Conservation (phyloP, 176 grass and related monocot genomes). For the Triticum dicoccoides region DNA sequence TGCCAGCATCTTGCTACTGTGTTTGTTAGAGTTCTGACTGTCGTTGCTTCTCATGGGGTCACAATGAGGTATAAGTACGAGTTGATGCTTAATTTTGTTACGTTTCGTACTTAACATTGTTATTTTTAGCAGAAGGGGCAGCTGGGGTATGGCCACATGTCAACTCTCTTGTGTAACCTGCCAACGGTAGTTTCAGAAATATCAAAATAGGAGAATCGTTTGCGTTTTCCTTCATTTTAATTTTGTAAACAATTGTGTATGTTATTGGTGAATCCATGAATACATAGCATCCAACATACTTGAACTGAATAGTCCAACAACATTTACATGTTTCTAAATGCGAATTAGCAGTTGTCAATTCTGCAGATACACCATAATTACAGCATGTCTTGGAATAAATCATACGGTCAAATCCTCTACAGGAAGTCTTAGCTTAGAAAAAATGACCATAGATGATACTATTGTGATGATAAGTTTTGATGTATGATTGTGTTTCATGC, state of each 20-base stretch:
- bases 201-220: slow-evolving; percentile 54
- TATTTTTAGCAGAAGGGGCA: slow-evolving; percentile 78
- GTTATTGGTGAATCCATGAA: not conserved
- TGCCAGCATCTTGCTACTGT: slow-evolving; percentile 46
- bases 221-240: not conserved
- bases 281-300: not conserved
- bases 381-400: slow-evolving; percentile 70
- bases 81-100: not conserved
- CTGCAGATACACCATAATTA: slow-evolving; percentile 56
- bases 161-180: slow-evolving; percentile 40
- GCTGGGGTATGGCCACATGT: slow-evolving; percentile 76
- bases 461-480: too few relatives aligned
- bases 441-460: too few relatives aligned
- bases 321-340: not conserved
- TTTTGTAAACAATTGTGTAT: not conserved
- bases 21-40: slow-evolving; percentile 56
- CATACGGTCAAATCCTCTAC: slow-evolving; percentile 44
- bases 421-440: too few relatives aligned
- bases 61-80: slow-evolving; percentile 51
- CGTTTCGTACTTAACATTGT: slow-evolving; percentile 29
- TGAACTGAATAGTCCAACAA: not conserved
- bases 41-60: slow-evolving; percentile 82
- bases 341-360: slow-evolving; percentile 4
- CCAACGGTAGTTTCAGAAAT: slow-evolving; percentile 74
- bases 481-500: too few relatives aligned